A percentile compares a stretch with the other conserved stretches of the same genome.
Evolutionary conservation across 176 grass and related monocot species (phyloP).

Genomic region (maize (Zea mays)): Zm-B73-REFERENCE-NAM-5.0 NC_050097.1:222439501-222440000

Average conservation of each 20-base stretch:
- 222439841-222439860: conserved; percentile 77
- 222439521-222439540: conserved; percentile 33
- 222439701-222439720: conserved; percentile 3
- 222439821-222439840: conserved; percentile 67
- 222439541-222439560: conserved; percentile 31
- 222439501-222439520: neutral
- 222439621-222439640: conserved; percentile 30
- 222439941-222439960: conserved; percentile 94
- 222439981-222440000: conserved; percentile 38
- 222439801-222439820: conserved; percentile 43
- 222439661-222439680: conserved; percentile 25
- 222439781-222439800: neutral
- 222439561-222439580: conserved; percentile 79
- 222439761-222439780: conserved; percentile 49
- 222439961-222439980: neutral
- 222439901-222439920: conserved; percentile 72
- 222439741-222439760: conserved; percentile 48
- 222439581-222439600: conserved; percentile 52
- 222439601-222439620: conserved; percentile 19
- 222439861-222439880: conserved; percentile 82
- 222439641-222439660: conserved; percentile 1
- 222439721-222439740: conserved; percentile 31
- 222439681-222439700: neutral
- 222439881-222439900: conserved; percentile 85
- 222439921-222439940: conserved; percentile 81